Percentiles rank a stretch among this genome's conserved stretches.
Evolutionary conservation across 768 basidiomycete species (phyloP).

Genomic region (Sutorius australiensis): DNA sequence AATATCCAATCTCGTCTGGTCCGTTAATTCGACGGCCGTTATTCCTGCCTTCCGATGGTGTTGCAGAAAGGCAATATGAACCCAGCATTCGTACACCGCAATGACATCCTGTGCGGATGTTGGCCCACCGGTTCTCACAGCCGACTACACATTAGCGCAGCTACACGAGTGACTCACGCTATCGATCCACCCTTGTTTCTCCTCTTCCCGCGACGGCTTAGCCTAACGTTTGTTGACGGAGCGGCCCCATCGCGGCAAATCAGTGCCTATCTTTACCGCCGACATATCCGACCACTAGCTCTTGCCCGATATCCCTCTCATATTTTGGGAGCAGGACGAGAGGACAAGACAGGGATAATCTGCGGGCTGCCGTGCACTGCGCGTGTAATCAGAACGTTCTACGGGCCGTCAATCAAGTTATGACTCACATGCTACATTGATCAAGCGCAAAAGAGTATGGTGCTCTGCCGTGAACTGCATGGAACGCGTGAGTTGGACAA

Average conservation of each 20-base stretch:
- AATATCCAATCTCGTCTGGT: constrained; percentile 12
- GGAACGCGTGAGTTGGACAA: constrained; percentile 10
- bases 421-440: constrained; percentile 24
- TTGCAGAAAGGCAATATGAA: constrained; percentile 7
- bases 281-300: constrained; percentile 16
- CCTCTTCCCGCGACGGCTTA: constrained; percentile 18
- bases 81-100: constrained; percentile 6
- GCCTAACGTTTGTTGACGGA: constrained; percentile 13
- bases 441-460: constrained; percentile 8
- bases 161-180: constrained; percentile 4
- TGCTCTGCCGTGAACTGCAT: constrained; percentile 23
- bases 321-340: not conserved
- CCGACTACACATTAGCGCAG: not conserved
- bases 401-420: constrained; percentile 13
- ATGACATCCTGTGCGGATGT: not conserved
- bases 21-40: constrained; percentile 14
- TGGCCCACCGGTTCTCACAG: constrained; percentile 15
- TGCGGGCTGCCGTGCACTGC: constrained; percentile 8
- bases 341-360: constrained; percentile 2
- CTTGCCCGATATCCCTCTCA: constrained; percentile 15
- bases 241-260: constrained; percentile 9
- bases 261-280: constrained; percentile 21
- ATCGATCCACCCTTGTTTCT: constrained; percentile 8
- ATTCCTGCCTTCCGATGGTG: not conserved
- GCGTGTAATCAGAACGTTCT: constrained; percentile 20